Evolutionary conservation across 441 rosid genomes (phyloP).

Genomic region (Heliophila coronopifolia): DNA sequence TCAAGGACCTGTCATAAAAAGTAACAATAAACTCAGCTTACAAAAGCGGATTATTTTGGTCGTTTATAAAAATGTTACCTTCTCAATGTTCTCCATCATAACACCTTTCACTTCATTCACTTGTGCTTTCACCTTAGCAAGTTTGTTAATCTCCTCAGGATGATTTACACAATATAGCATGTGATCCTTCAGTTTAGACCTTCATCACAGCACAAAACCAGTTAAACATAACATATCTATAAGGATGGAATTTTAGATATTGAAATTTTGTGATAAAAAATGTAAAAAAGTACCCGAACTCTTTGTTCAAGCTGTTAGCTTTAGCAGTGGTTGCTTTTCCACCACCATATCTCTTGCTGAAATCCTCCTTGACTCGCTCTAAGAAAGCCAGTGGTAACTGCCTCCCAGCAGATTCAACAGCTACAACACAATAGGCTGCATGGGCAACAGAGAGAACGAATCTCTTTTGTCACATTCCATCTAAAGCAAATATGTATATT

Average conservation of each 20-base stretch:
- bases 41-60: neutral
- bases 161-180: slow-evolving; percentile 65
- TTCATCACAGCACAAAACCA: slow-evolving; percentile 13
- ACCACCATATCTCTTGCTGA: slow-evolving; percentile 62
- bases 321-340: slow-evolving; percentile 62
- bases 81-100: slow-evolving; percentile 76
- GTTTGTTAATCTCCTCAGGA: slow-evolving; percentile 66
- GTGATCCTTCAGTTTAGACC: slow-evolving; percentile 61
- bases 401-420: slow-evolving; percentile 61
- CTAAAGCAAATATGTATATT: neutral
- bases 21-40: neutral
- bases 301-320: slow-evolving; percentile 55
- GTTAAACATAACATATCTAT: neutral
- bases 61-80: slow-evolving; percentile 29
- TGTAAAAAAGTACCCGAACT: slow-evolving; percentile 43
- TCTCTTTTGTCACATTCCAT: neutral
- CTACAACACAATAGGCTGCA: slow-evolving; percentile 66
- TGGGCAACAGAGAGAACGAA: neutral
- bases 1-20: slow-evolving; percentile 62
- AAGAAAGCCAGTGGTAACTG: slow-evolving; percentile 61
- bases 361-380: slow-evolving; percentile 57
- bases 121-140: slow-evolving; percentile 63
- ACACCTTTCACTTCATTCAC: slow-evolving; percentile 63
- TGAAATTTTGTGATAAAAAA: no score
- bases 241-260: neutral